Base-by-base conservation (phyloP, 495 filamentous ascomycete genomes). In the Hypoxylon intermedium region DNA sequence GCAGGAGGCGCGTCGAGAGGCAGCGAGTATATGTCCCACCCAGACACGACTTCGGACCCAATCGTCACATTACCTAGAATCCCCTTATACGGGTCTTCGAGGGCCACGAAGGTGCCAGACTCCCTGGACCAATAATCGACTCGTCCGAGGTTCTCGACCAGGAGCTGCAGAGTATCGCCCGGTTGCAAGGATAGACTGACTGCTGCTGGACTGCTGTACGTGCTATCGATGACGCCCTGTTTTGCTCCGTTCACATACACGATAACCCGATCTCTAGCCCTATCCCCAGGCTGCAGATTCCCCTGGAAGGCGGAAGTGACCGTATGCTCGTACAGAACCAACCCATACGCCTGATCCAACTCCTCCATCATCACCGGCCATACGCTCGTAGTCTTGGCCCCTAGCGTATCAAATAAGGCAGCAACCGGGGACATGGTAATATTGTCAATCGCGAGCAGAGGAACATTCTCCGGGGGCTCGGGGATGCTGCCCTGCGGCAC, bases 111-210 rank as follows among this genome's bases (percentile, higher is more conserved):
- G 5, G 68, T 71, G 5, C 65, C 65, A 0, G 68, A 71, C 20
- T 70, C 69, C 19, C 68, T 63, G 0, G 71, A 69, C 45, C 72
- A 76, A 60, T 77, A 81, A 46, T 79, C 76, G 1, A 79, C 74
- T 5, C 77, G 66, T 0, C 79, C 79, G 13, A 79, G 67, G 21
- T 81, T 81, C 60, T 81, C 79, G 1, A 80, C 70, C 7, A 81
- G 59, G 0, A 81, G 58, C 36, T 75, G 68, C 9, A 81, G 38
- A 7, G 61, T 67, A 55, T 79, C 76, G n/a, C 70, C 67, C 7
- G 68, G 58, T 11, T 69, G 59, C 13, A 81, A 40, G 0, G 59
- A 44, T 2, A 81, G 34, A 0, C 31, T 64, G 6, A 80, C 72
- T 1, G 50, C 62, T 2, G 52, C 61, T 1, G 79, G 79, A 3